Base-by-base conservation (phyloP, 2,329 filamentous ascomycete genomes). In the Fusarium sp. region DNA sequence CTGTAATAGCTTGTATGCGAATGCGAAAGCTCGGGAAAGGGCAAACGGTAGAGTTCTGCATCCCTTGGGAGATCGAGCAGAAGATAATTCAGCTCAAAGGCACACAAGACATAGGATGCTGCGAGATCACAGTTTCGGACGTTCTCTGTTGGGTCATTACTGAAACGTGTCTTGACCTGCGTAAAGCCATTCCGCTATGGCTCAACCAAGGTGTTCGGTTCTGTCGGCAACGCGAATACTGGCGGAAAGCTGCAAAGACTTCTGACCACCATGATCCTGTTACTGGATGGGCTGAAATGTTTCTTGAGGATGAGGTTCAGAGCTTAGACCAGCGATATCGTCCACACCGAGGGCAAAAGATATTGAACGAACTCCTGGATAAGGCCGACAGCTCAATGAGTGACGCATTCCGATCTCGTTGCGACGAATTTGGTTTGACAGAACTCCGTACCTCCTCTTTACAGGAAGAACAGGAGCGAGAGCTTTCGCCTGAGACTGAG, bases 401-500 rank as follows among this genome's bases (percentile, higher is more conserved):
- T 0, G 11, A 26, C 0, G 8, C 18, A 1, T 51, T 73, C n/a
- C 33, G 44, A 3, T 7, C 22, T 0, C 53, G 53, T 0, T 71
- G 69, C 4, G 7, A 54, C 0, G 59, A 62, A 2, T 73, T 74
- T 15, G 64, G 71, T 0, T 7, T 72, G 4, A 52, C 46, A 1
- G 24, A 67, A 1, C 14, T 71, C 2, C 57, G 42, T 1, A 38
- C 14, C 0, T 42, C 39, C 0, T 77, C 78, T 0, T 76, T 92
- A 0, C 79, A 87, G 4, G 89, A 92, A 70, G 91, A 93, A 59
- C 89, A 93, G 67, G 91, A 93, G 72, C 83, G 90, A 1, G 91
- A 93, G 65, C 79, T 93, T 0, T 82, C 87, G 0, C 88, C 88
- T 0, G 90, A 94, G 63, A 83, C 87, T 1, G 88, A 93, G 67